Conservation (phyloP, 352 stramenopile species). For the Thraustochytrium sp. region DNA sequence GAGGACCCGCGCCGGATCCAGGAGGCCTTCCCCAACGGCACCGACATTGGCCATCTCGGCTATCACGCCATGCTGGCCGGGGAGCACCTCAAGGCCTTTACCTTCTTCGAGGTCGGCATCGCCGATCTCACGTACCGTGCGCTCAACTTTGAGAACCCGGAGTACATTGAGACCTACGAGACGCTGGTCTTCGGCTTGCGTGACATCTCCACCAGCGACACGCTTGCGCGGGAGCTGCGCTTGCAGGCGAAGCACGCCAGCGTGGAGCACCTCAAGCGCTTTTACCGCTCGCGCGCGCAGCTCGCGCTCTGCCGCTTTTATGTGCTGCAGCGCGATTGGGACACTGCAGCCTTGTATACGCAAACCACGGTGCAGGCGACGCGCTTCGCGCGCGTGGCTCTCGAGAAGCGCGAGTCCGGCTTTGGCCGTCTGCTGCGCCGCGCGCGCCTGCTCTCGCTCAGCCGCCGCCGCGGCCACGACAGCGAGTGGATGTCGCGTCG, state of each 20-base stretch:
- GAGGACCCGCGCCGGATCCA: not conserved
- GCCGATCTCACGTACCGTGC: not conserved
- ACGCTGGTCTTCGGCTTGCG: not conserved
- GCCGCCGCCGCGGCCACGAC: not conserved
- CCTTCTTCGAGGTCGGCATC: conserved; percentile 23
- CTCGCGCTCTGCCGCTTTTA: not conserved
- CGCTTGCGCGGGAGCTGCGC: not conserved
- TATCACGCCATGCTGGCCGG: conserved; percentile 37
- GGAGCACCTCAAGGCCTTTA: conserved; percentile 30
- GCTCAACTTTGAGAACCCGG: not conserved
- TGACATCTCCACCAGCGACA: not conserved
- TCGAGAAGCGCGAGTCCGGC: not conserved
- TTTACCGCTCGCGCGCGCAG: not conserved
- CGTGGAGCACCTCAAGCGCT: not conserved
- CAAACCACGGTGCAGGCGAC: not conserved
- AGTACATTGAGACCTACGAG: not conserved
- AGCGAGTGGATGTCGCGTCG: not conserved
- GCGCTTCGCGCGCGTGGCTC: not conserved
- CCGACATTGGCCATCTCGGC: not conserved
- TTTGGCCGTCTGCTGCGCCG: not conserved
- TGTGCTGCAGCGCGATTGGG: not conserved
- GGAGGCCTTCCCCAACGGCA: not conserved
- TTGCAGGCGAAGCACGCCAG: not conserved
- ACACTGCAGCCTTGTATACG: not conserved
- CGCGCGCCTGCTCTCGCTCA: not conserved